Evolutionary conservation across 768 basidiomycete genomes (phyloP), one percentile per base, ranked within the genome.

Genomic region (Tricholoma sp.): DNA sequence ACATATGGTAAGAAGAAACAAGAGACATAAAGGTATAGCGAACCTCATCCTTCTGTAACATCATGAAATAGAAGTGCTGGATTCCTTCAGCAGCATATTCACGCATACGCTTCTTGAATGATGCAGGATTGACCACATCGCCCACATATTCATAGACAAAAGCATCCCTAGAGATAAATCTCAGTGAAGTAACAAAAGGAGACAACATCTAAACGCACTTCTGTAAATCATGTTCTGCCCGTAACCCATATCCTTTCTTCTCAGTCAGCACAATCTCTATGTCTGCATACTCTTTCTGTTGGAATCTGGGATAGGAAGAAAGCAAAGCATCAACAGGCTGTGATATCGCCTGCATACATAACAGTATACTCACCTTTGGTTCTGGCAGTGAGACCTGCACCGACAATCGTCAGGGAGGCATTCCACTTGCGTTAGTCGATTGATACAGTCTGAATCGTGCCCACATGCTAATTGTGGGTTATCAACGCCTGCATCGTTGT

Each of bases 141-240:
- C 97, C 97, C 32, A 98, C 86, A 68, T 99, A 98, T 71, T 99
- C 97, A 69, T 98, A 98, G 56, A 99, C 89, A 72, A 99, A 94
- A 0, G 82, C 63, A 68, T 98, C 95, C 64, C 95, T 98, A 69
- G 11, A 45, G 45, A 45, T 49, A 52, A 11, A 61, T 59, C 56
- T 54, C 37, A 64, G 46, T 56, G 57, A 32, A 14, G 7, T 12
- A 27, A 21, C 27, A 18, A 31, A 37, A 11, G 22, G 27, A 39
- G 32, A 59, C 50, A 27, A 24, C 39, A 41, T 27, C 24, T 27
- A 53, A 37, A 75, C 85, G 61, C 64, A 91, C 89, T 79, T 88
- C 37, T 73, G 71, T 59, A 92, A 67, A 69, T 85, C 84, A 57
- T 67, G 71, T 55, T 79, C 88, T 19, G 93, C 91, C 55, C 97